A percentile compares a stretch with the other conserved stretches of the same genome.
phyloP scores from a whole-genome alignment of 441 rosid species.

The Mallotus japonicus region DNA sequence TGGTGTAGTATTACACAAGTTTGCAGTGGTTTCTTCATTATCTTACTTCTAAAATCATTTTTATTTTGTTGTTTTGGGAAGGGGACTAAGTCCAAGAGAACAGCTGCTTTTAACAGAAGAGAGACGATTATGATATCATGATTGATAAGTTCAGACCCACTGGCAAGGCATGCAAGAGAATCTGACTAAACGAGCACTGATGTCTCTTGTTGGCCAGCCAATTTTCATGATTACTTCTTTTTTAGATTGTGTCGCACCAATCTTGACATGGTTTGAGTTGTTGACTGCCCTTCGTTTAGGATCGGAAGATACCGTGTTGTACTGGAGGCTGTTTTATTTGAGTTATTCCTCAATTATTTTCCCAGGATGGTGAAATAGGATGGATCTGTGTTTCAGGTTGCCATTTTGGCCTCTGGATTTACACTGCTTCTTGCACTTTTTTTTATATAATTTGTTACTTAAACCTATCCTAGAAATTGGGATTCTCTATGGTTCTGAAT shows the following conservation, averaged over 20 bases:
- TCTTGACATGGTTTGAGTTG: conserved; percentile 6
- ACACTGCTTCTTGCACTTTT: not conserved
- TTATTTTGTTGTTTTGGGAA: conserved; percentile 25
- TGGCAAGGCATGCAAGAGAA: conserved; percentile 31
- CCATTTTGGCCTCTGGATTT: not conserved
- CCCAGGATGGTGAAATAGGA: not conserved
- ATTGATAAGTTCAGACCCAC: conserved; percentile 8
- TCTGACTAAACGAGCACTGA: conserved; percentile 22
- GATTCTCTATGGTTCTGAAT: too few species aligned
- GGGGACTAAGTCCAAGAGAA: conserved; percentile 32
- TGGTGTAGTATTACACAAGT: not conserved
- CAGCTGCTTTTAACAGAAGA: conserved; percentile 24
- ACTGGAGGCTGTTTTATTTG: conserved; percentile 14
- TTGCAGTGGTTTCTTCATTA: not conserved
- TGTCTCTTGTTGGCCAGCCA: conserved; percentile 19
- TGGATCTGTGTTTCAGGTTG: not conserved
- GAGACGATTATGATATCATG: conserved; percentile 23
- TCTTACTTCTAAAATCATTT: conserved; percentile 23
- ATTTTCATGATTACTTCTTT: conserved; percentile 13
- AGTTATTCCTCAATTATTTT: not conserved
- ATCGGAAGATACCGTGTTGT: conserved; percentile 10
- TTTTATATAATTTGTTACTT: not conserved
- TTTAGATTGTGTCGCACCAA: conserved; percentile 11
- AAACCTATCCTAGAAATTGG: not conserved
- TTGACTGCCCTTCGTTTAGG: conserved; percentile 20